phyloP scores from a whole-genome alignment of 495 filamentous ascomycete genomes.

The Margaritispora aquatica region DNA sequence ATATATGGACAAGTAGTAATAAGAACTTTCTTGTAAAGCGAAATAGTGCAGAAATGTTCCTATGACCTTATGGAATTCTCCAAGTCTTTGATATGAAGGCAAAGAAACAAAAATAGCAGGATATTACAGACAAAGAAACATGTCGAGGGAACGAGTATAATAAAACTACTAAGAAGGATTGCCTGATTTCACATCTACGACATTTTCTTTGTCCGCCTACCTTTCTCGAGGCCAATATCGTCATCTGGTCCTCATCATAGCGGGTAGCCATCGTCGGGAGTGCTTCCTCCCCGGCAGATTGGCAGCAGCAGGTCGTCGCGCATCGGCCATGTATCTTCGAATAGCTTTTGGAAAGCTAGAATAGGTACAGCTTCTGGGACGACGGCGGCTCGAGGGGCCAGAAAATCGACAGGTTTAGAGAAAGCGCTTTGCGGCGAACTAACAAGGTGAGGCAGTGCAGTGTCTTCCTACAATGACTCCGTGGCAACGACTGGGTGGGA shows the following conservation, averaged over 20 bases:
- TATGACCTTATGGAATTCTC: background rate
- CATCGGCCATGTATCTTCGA: slow-evolving; percentile 22
- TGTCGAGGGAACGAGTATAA: slow-evolving; percentile 13
- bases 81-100: background rate
- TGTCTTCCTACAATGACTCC: background rate
- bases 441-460: slow-evolving; percentile 17
- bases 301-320: slow-evolving; percentile 1
- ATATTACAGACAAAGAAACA: slow-evolving; percentile 16
- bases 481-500: slow-evolving; percentile 12
- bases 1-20: background rate
- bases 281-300: background rate
- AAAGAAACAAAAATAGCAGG: background rate
- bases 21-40: background rate
- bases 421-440: slow-evolving; percentile 1
- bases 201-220: slow-evolving; percentile 13
- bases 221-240: slow-evolving; percentile 5
- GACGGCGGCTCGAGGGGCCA: slow-evolving; percentile 14
- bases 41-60: background rate
- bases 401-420: slow-evolving; percentile 8
- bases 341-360: slow-evolving; percentile 17
- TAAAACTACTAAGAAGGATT: slow-evolving; percentile 8
- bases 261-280: slow-evolving; percentile 1
- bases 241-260: slow-evolving; percentile 8
- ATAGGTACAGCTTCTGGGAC: slow-evolving; percentile 13
- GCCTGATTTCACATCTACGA: slow-evolving; percentile 4